Conservation (phyloP, 2,329 filamentous ascomycete species). For the Sarocladium oryzae region DNA sequence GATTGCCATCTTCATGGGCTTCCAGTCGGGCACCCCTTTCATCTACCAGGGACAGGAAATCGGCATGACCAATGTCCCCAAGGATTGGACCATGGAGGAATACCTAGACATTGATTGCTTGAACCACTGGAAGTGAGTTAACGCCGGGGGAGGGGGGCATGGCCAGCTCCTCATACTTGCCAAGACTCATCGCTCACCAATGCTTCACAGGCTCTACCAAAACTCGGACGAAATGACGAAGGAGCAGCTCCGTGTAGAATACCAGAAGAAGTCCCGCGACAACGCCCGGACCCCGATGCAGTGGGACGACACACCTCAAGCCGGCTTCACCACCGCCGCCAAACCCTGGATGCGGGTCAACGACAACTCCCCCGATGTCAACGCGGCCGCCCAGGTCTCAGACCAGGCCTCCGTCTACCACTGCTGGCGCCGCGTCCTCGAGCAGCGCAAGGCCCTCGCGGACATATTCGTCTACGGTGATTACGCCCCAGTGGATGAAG, state of each 20-base stretch:
- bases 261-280: conserved; percentile 57
- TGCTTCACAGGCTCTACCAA: conserved; percentile 26
- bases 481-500: conserved; percentile 32
- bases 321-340: conserved; percentile 53
- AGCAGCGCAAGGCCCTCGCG: conserved; percentile 51
- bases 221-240: conserved; percentile 32
- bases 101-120: conserved; percentile 62
- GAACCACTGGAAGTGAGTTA: conserved; percentile 41
- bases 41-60: conserved; percentile 67
- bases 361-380: conserved; percentile 54
- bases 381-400: conserved; percentile 48
- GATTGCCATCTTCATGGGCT: conserved; percentile 48
- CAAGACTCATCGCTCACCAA: background rate
- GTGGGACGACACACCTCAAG: conserved; percentile 55
- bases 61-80: conserved; percentile 58
- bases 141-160: too few relatives aligned
- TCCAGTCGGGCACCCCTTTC: conserved; percentile 57
- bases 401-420: conserved; percentile 47
- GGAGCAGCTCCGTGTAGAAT: conserved; percentile 31
- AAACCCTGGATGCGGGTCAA: conserved; percentile 68
- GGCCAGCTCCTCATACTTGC: too few relatives aligned
- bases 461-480: conserved; percentile 63
- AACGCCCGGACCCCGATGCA: conserved; percentile 68
- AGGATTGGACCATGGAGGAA: conserved; percentile 53
- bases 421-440: conserved; percentile 56